Evolutionary conservation across 495 filamentous ascomycete species (phyloP).

Genomic region (Peziza echinospora): DNA sequence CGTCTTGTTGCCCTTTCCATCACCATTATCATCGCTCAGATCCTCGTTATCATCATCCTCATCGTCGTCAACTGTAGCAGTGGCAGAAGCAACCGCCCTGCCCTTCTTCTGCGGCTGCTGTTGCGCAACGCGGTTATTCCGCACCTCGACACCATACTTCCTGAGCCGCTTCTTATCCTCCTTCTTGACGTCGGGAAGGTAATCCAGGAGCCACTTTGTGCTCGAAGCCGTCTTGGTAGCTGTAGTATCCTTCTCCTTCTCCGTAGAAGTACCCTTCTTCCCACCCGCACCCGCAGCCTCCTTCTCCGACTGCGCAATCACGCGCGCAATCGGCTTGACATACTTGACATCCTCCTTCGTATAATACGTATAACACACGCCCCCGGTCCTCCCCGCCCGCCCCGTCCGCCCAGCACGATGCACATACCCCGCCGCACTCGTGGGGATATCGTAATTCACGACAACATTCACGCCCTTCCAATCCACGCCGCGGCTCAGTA

Average conservation of each 20-base stretch:
- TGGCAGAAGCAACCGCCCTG: constrained; percentile 52
- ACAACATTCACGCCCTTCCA: constrained; percentile 84
- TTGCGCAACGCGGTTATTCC: constrained; percentile 64
- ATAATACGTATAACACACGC: constrained; percentile 82
- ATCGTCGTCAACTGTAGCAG: constrained; percentile 67
- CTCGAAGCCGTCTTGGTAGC: not conserved
- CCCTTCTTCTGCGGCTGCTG: constrained; percentile 61
- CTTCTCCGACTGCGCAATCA: constrained; percentile 67
- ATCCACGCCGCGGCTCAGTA: constrained; percentile 76
- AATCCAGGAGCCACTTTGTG: constrained; percentile 65
- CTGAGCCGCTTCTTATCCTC: constrained; percentile 49
- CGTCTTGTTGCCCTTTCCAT: constrained; percentile 27
- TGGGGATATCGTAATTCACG: constrained; percentile 85
- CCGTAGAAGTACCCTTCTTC: constrained; percentile 10
- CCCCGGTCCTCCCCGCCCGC: constrained; percentile 65
- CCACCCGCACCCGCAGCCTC: constrained; percentile 27
- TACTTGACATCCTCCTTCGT: constrained; percentile 85
- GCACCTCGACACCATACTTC: constrained; percentile 72
- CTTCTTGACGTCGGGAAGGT: constrained; percentile 62
- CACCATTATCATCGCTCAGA: constrained; percentile 49
- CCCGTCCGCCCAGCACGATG: constrained; percentile 88
- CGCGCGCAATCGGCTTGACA: constrained; percentile 78
- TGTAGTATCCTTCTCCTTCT: constrained; percentile 17
- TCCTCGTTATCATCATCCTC: constrained; percentile 55
- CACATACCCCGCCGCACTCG: constrained; percentile 58